Percentiles rank a stretch among this genome's conserved stretches.
Evolutionary conservation across 2,329 filamentous ascomycete genomes (phyloP).

Genomic region (Dothidotthia symphoricarpi): DNA sequence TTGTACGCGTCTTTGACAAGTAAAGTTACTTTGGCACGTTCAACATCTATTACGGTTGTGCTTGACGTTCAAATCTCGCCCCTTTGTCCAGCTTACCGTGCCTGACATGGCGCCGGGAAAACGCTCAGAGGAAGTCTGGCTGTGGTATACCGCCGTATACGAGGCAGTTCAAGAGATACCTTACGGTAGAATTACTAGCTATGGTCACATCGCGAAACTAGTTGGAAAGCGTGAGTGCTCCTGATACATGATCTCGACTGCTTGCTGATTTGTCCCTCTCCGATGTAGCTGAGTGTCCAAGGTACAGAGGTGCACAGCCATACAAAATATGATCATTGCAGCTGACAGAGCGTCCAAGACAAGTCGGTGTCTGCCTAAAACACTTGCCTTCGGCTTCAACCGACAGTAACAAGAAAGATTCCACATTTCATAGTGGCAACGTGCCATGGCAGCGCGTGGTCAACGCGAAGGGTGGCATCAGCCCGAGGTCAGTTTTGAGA

Average conservation of each 20-base stretch:
- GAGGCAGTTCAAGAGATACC: constrained; percentile 83
- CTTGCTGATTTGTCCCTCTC: constrained; percentile 21
- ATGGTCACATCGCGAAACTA: constrained; percentile 74
- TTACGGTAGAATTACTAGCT: constrained; percentile 77
- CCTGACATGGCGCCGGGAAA: constrained; percentile 58
- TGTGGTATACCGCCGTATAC: constrained; percentile 78
- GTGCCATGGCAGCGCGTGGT: constrained; percentile 96
- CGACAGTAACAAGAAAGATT: constrained; percentile 43
- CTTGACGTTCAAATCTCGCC: no score
- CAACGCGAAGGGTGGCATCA: constrained; percentile 82
- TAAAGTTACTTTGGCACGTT: no score
- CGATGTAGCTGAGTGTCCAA: constrained; percentile 48
- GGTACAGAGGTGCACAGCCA: constrained; percentile 32
- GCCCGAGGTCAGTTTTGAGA: constrained; percentile 63
- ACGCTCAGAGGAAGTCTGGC: constrained; percentile 69
- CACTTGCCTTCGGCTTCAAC: constrained; percentile 62
- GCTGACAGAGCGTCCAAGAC: constrained; percentile 54
- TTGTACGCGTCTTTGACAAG: no score
- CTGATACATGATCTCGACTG: constrained; percentile 7
- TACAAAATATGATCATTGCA: constrained; percentile 48
- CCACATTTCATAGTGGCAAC: constrained; percentile 67
- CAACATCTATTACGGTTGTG: no score
- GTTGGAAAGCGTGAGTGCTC: constrained; percentile 66
- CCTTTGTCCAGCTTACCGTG: no score
- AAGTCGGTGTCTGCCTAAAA: constrained; percentile 89